Evolutionary conservation across 441 rosid species (phyloP), one percentile per base, ranked within the genome.

Genomic region (Mallotus japonicus): DNA sequence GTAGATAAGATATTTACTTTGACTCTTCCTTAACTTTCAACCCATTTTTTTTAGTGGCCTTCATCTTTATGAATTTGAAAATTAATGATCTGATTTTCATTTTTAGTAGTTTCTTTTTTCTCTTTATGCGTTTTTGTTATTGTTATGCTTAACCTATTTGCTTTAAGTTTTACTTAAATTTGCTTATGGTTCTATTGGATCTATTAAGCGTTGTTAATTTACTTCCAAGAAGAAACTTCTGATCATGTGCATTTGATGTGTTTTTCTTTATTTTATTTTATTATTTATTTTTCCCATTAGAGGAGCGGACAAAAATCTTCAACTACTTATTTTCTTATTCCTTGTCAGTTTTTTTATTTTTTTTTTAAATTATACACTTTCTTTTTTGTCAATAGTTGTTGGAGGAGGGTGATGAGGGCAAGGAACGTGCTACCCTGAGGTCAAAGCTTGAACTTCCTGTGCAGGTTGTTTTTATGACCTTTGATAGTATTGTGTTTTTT

Each of bases 371-470:
- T 60, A 17, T 53, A 24, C 28, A 58, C 79, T 70, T 74, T 49
- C 7, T 71, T 73, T 71, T 24, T 75, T 76, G 74, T 62, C 84
- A 75, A 70, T 81, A 95, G 99, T 81, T 96, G 73, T 77, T 96
- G 86, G 94, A 92, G 82, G 98, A 95, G 81, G 89, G 91, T 67
- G 91, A 88, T 78, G 98, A 91, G 78, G 98, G 99, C 69, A 96
- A 85, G 80, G 90, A 90, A 72, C 90, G 85, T 42, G 84, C 88
- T 78, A 84, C 92, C 49, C 76, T 93, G 83, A 88, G 92, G 87
- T 87, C 97, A 76, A 96, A 96, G 92, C 98, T 96, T 85, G 99
- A 96, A 84, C 94, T 96, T 72, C 98, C 98, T 44, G 94, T 92
- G 78, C 98, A 93, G 97, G 99, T 96, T 80, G 95, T 90, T 83